phyloP scores from a whole-genome alignment of 257 asterid genomes.

The Solanum habrochaites region DNA sequence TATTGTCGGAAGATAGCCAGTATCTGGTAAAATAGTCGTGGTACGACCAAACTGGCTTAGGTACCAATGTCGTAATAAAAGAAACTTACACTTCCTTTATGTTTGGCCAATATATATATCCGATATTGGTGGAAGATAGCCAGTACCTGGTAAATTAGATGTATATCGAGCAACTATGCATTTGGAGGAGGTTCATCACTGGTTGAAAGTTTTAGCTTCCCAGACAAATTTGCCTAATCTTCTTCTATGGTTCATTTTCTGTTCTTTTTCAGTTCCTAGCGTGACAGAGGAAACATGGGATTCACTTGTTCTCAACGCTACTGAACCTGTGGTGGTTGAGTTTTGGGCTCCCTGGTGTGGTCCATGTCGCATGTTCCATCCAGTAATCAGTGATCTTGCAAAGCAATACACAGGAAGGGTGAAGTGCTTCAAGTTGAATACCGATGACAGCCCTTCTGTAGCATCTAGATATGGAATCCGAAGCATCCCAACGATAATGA shows the following conservation, averaged over 20 bases:
- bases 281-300: conserved; percentile 14
- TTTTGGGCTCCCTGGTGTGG: conserved; percentile 31
- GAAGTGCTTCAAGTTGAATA: conserved; percentile 10
- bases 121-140: too few relatives aligned
- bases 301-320: conserved; percentile 10
- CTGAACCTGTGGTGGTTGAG: conserved; percentile 12
- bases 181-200: neutral
- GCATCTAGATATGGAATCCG: conserved; percentile 17
- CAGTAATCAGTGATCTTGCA: conserved; percentile 13
- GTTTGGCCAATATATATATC: too few relatives aligned
- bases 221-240: neutral
- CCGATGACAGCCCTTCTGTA: conserved; percentile 8
- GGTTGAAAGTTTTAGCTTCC: neutral
- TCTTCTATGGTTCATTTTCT: neutral
- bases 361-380: conserved; percentile 22
- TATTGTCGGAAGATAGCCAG: neutral
- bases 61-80: neutral
- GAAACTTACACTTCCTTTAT: neutral
- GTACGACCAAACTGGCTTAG: neutral
- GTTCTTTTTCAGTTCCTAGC: conserved; percentile 8
- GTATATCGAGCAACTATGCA: neutral
- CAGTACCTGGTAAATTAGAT: too few relatives aligned
- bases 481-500: conserved; percentile 19
- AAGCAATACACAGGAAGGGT: conserved; percentile 8
- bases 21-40: neutral